Percentiles rank a stretch among this genome's conserved stretches.
phyloP scores from a whole-genome alignment of 2,329 filamentous ascomycete species.

The Monosporascus sp. region DNA sequence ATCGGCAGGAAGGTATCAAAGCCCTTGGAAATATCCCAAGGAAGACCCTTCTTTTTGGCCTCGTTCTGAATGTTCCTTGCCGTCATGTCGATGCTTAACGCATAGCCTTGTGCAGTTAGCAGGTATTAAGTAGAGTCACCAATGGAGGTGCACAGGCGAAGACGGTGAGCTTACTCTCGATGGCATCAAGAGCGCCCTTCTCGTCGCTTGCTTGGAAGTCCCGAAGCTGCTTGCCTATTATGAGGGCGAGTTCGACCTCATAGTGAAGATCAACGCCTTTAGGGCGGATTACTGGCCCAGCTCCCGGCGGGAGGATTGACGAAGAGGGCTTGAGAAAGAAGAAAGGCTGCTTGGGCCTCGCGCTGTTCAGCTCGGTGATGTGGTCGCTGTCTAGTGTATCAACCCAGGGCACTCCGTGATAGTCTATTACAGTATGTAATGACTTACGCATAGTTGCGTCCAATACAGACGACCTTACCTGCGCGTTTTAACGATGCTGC shows the following conservation, averaged over 20 bases:
- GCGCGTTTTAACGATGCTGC: constrained; percentile 48
- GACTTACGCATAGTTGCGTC: constrained; percentile 87
- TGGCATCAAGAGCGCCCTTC: constrained; percentile 71
- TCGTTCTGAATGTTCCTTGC: constrained; percentile 93
- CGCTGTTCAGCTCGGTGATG: constrained; percentile 84
- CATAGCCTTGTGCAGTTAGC: constrained; percentile 56
- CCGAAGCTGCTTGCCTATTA: constrained; percentile 76
- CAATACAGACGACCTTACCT: constrained; percentile 84
- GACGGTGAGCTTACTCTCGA: constrained; percentile 56
- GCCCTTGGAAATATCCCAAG: constrained; percentile 94
- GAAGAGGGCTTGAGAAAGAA: constrained; percentile 97
- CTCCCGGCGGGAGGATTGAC: constrained; percentile 73
- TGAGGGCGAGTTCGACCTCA: constrained; percentile 87
- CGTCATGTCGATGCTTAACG: constrained; percentile 94
- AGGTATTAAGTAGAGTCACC: not conserved
- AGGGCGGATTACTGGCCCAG: constrained; percentile 76
- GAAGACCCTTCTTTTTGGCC: constrained; percentile 93
- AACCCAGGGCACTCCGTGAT: not conserved
- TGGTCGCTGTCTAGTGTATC: constrained; percentile 62
- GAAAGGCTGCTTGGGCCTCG: constrained; percentile 88
- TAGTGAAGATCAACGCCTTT: constrained; percentile 83
- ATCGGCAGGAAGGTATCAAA: constrained; percentile 97
- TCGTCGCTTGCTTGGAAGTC: constrained; percentile 73
- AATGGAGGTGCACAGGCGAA: not conserved
- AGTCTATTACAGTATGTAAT: too few species aligned